Evolutionary conservation across 2,329 filamentous ascomycete genomes (phyloP).

Genomic region (Pleomassaria siparia): DNA sequence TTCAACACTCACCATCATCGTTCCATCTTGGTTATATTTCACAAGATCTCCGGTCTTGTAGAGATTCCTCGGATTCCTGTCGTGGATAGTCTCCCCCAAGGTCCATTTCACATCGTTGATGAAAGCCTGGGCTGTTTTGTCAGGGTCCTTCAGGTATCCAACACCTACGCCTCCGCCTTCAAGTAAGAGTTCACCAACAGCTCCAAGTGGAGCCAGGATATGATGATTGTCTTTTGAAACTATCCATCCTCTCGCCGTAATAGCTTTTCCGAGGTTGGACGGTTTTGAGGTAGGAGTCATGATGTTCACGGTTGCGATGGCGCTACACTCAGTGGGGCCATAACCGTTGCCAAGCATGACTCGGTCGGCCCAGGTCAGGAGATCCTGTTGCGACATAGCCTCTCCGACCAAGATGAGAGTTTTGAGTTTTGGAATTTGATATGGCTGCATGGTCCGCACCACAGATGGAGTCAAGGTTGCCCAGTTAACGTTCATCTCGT

Average conservation of each 20-base stretch:
- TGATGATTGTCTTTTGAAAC: constrained; percentile 39
- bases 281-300: constrained; percentile 31
- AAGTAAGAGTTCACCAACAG: constrained; percentile 45
- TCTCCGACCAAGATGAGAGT: constrained; percentile 36
- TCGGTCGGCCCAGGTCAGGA: constrained; percentile 39
- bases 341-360: constrained; percentile 44
- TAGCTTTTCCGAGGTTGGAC: constrained; percentile 38
- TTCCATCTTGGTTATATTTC: constrained; percentile 40
- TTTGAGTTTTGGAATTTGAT: constrained; percentile 28
- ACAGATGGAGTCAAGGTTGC: constrained; percentile 49
- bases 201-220: constrained; percentile 40
- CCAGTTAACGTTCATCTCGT: constrained; percentile 44
- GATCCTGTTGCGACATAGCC: constrained; percentile 35
- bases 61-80: constrained; percentile 13
- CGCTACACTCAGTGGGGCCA: constrained; percentile 44
- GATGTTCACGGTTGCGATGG: constrained; percentile 35
- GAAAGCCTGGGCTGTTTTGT: constrained; percentile 32
- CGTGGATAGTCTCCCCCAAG: constrained; percentile 3
- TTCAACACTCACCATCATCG: constrained; percentile 21
- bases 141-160: constrained; percentile 36
- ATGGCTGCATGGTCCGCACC: constrained; percentile 31
- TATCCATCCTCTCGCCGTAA: constrained; percentile 41
- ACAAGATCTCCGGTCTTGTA: constrained; percentile 44
- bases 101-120: constrained; percentile 26
- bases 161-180: constrained; percentile 39